Percentiles rank a stretch among this genome's conserved stretches.
These are phyloP conservation scores for Pseudonectria foliicola DNA, from an alignment of 2,329 filamentous ascomycete genomes.

Conservation along the genomic window DNA sequence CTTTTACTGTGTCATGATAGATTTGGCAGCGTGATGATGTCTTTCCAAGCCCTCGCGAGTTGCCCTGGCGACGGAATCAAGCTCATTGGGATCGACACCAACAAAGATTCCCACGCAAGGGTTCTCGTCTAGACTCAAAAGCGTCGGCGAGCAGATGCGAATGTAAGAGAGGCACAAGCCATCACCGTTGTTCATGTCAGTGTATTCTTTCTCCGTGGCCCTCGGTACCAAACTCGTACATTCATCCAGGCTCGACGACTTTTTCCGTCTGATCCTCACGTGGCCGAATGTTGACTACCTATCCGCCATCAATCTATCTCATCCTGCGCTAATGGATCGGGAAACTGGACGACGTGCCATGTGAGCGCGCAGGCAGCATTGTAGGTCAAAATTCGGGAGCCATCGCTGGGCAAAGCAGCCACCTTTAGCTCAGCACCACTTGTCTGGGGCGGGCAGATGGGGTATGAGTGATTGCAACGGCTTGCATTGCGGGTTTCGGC, in stretches of 20 bases:
- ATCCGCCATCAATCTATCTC: conserved; percentile 13
- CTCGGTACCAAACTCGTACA: conserved; percentile 9
- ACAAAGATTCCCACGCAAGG: conserved; percentile 14
- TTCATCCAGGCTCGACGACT: conserved; percentile 9
- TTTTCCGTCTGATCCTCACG: conserved; percentile 11
- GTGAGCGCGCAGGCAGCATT: no score
- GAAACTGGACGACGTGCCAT: conserved; percentile 11
- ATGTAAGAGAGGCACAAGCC: conserved; percentile 13
- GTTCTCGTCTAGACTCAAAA: conserved; percentile 11
- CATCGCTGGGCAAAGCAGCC: no score
- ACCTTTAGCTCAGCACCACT: no score
- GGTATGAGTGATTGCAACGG: no score
- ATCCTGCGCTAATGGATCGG: conserved; percentile 11
- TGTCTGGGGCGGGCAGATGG: no score
- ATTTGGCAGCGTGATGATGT: conserved; percentile 7
- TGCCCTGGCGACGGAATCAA: conserved; percentile 11
- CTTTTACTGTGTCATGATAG: conserved; percentile 11
- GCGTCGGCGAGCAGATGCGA: conserved; percentile 12
- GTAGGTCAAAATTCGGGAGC: no score
- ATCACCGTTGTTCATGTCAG: conserved; percentile 13
- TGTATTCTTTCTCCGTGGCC: conserved; percentile 10
- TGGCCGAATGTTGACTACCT: conserved; percentile 11
- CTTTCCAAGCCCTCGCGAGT: conserved; percentile 12
- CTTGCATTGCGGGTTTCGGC: no score
- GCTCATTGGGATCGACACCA: conserved; percentile 11